Evolutionary conservation across 2,329 filamentous ascomycete genomes (phyloP).

Genomic region (Diplodia scrobiculata): DNA sequence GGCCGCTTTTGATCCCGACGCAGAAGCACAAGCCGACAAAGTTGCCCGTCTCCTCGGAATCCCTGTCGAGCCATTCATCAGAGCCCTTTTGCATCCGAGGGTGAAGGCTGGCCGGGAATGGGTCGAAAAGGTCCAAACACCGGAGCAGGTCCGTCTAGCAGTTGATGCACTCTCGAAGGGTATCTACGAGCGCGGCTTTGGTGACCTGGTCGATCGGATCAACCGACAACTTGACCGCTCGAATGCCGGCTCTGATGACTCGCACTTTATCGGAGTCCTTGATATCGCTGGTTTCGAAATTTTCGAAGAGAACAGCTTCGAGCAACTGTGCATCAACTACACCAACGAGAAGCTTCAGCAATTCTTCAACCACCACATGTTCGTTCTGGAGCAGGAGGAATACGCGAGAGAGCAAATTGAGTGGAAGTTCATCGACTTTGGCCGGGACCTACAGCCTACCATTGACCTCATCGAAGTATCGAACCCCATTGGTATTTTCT

Average conservation of each 20-base stretch:
- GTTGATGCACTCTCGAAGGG: constrained; percentile 93
- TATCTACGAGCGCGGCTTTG: constrained; percentile 95
- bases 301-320: constrained; percentile 98
- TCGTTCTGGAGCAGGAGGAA: constrained; percentile 96
- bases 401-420: constrained; percentile 97
- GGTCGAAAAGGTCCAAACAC: constrained; percentile 98
- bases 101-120: constrained; percentile 96
- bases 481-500: constrained; percentile 98
- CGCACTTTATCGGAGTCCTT: constrained; percentile 93
- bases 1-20: constrained; percentile 75
- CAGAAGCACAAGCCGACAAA: constrained; percentile 71
- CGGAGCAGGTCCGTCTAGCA: constrained; percentile 87
- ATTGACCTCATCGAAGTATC: constrained; percentile 95
- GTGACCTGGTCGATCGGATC: constrained; percentile 86
- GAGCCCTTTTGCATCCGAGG: constrained; percentile 84
- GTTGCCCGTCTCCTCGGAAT: constrained; percentile 86
- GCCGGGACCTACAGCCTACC: constrained; percentile 92
- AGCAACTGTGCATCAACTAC: constrained; percentile 99
- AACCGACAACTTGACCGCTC: constrained; percentile 89
- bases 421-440: constrained; percentile 99
- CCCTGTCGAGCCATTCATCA: constrained; percentile 78
- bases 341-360: constrained; percentile 99
- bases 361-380: constrained; percentile 99
- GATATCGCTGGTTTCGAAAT: constrained; percentile 99
- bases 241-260: constrained; percentile 80